A percentile compares a stretch with the other conserved stretches of the same genome.
These are phyloP conservation scores for Tripterygium wilfordii DNA, from an alignment of 177 flowering plant genomes.

Conservation along the genomic window DNA sequence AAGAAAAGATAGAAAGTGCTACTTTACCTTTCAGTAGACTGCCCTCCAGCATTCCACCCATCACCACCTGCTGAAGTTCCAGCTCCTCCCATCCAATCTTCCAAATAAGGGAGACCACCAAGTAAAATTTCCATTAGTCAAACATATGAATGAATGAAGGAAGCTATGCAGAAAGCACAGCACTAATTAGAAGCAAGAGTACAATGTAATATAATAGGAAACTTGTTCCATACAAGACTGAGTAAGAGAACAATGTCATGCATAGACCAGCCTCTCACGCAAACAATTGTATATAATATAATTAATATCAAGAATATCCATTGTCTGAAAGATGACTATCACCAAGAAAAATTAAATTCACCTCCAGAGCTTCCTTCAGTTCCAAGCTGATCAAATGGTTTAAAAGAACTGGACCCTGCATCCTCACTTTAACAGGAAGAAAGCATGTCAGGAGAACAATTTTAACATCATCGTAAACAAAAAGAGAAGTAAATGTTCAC, in stretches of 20 bases:
- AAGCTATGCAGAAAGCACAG: not conserved
- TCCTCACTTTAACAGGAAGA: slow-evolving; percentile 27
- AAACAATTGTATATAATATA: too few relatives aligned
- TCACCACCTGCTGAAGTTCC: slow-evolving; percentile 33
- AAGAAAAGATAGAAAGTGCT: too few relatives aligned
- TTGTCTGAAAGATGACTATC: too few relatives aligned
- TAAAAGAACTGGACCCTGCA: slow-evolving; percentile 27
- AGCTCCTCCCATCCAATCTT: slow-evolving; percentile 48
- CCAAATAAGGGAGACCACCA: not conserved
- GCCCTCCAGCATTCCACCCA: slow-evolving; percentile 50
- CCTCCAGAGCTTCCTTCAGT: slow-evolving; percentile 42
- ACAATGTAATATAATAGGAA: too few relatives aligned
- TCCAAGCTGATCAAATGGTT: slow-evolving; percentile 50
- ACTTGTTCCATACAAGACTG: too few relatives aligned
- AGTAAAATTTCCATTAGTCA: not conserved
- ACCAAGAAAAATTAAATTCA: slow-evolving; percentile 12
- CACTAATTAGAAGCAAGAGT: too few relatives aligned
- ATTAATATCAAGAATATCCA: too few relatives aligned
- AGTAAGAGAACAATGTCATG: too few relatives aligned
- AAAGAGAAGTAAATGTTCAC: too few relatives aligned
- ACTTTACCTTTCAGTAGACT: slow-evolving; percentile 44
- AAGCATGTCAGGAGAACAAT: slow-evolving; percentile 7
- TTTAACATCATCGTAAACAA: not conserved
- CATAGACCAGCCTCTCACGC: too few relatives aligned
- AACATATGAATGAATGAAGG: not conserved